Evolutionary conservation across 2,329 filamentous ascomycete genomes (phyloP), one percentile per base, ranked within the genome.

Genomic region (Pseudogymnoascus sp.): DNA sequence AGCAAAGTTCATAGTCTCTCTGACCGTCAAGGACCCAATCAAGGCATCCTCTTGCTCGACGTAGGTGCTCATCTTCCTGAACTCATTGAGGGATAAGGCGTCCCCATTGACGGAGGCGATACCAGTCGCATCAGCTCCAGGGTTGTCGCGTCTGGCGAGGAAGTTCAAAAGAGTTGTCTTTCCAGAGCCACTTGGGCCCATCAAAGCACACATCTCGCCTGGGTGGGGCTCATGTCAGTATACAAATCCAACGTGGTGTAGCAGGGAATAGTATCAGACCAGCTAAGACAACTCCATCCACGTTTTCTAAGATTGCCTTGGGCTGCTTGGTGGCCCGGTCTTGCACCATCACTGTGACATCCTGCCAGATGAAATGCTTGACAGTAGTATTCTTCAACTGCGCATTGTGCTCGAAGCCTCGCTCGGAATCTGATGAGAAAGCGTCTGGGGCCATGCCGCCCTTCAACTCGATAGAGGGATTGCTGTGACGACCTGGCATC

Each of bases 161-260:
- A 89, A 91, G 74, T 95, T 92, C 16, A 96, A 80, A 0, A 96
- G 78, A 0, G 91, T 95, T 0, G 90, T 93, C 77, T 96, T 96
- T 11, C 91, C 92, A 7, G 92, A 91, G 48, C 90, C 90, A 3
- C 85, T 90, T 1, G 89, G 89, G 63, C 92, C 92, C 80, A 95
- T 90, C 1, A 96, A 78, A 0, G 91, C 91, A 48, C 91, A 86
- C 83, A 96, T 87, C 16, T 89, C 77, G 16, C 91, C 90, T 80
- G 71, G 37, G 60, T 61, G 37, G 48, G 43, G 54, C 8, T 14
- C 16, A 34, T 57, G 65, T 63, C 16, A 61, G 31, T 63, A 51
- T 60, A 3, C 31, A 28, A 2, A 37, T 57, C 19, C 23, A 65
- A 34, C 16, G 16, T 57, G 28, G 51, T 57, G 19, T 57, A 34